Evolutionary conservation across 768 basidiomycete genomes (phyloP), one percentile per base, ranked within the genome.

Genomic region (Boletus rufocinnamomeus): DNA sequence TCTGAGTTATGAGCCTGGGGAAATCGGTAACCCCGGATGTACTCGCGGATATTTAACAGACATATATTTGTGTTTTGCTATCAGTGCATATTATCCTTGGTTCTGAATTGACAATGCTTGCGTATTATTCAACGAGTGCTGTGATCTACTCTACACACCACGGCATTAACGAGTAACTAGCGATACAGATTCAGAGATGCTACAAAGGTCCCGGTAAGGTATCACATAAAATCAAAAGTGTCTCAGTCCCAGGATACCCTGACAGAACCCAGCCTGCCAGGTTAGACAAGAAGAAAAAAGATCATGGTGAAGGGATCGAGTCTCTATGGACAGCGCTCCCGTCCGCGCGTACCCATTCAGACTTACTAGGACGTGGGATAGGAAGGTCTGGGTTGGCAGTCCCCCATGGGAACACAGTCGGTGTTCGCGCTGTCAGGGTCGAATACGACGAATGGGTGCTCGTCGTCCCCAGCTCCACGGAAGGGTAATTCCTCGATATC

Each of bases 341-440:
- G 57, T 81, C 78, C 1, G 82, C 84, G 19, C 75, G 74, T 34
- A 84, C 71, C 84, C 85, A 85, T 63, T 83, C 72, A 6, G 81
- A 82, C 40, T 75, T 68, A 41, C 72, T 72, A 30, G 83, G 80
- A 57, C 79, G 76, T 10, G 84, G 82, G 50, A 88, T 82, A 7
- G 86, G 85, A 59, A 78, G 64, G 69, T 88, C 81, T 45, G 81
- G 74, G 63, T 88, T 72, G 6, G 69, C 66, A 37, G 79, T 72
- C 48, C 64, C 68, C 49, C 69, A 72, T 23, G 81, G 79, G 69
- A 84, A 83, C 21, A 72, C 59, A 1, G 61, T 60, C 1, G 61
- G 56, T 10, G 65, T 61, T 6, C 34, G 56, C 17, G 63, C 62
- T 16, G 56, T 61, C 57, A 54, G 53, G 3, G 54, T 56, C 66